phyloP scores from a whole-genome alignment of 305 asterid species.

The Withania somnifera region DNA sequence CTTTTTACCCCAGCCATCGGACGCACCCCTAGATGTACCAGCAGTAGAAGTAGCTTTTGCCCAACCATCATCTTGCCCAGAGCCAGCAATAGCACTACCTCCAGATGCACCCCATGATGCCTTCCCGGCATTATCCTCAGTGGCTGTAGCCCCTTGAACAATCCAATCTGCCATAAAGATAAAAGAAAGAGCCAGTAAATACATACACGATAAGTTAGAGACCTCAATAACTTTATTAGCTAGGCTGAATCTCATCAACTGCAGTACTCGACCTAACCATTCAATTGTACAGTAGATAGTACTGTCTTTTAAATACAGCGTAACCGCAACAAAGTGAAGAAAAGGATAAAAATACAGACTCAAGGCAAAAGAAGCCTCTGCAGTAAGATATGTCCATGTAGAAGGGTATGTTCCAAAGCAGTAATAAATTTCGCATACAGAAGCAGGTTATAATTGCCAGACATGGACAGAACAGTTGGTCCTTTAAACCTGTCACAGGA shows the following conservation, averaged over 20 bases:
- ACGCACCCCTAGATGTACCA: conserved; percentile 8
- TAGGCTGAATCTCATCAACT: background rate
- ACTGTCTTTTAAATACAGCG: background rate
- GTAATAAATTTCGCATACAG: background rate
- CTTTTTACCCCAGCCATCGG: conserved; percentile 44
- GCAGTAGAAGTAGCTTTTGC: conserved; percentile 18
- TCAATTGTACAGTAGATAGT: background rate
- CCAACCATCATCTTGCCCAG: conserved; percentile 24
- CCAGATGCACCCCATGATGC: conserved; percentile 68
- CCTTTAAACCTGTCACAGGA: background rate
- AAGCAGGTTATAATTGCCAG: background rate
- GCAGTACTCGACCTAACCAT: background rate
- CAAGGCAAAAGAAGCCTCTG: background rate
- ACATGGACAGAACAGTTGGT: background rate
- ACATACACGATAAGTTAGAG: conserved; percentile 1
- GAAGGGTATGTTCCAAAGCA: background rate
- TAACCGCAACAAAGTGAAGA: background rate
- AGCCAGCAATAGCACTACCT: conserved; percentile 20
- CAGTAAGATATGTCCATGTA: background rate
- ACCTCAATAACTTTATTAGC: background rate
- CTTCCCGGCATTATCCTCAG: conserved; percentile 49
- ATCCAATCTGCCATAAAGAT: conserved; percentile 51
- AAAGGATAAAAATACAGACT: background rate
- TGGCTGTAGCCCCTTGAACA: conserved; percentile 38
- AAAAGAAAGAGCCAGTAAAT: conserved; percentile 4